Base-by-base conservation (phyloP, 495 filamentous ascomycete genomes). In the Corynascus novoguineensis region DNA sequence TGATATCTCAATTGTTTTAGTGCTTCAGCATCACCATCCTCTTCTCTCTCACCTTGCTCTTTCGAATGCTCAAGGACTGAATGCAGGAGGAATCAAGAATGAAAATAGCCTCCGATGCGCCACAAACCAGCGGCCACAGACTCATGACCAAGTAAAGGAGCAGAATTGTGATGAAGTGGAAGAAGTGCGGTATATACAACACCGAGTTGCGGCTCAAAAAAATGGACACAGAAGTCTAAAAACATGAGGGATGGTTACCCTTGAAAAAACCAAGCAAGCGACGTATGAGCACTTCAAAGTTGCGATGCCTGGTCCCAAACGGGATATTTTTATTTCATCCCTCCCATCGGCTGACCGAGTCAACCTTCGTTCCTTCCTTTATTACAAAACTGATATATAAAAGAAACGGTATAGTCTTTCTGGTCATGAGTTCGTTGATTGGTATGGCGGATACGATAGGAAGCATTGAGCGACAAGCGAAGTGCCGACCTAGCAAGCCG, bases 361-460 rank as follows among this genome's bases (percentile, higher is more conserved):
- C 24, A 47, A 47, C 44, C 44, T 35, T 37, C 48, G 11, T 51
- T 32, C 40, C 40, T 14, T 54, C 51, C 10, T 54, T n/a, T 31
- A 57, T 57, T 57, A 57, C 46, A 57, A 57, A 42, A 50, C 35
- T 57, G 27, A 46, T 51, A 58, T 58, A 51, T 49, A 50, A 25
- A 34, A 47, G 17, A 32, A n/a, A n/a, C 15, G 27, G 21, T 31
- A 28, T 35, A 5, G n/a, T 48, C 25, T 54, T 32, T 19, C 27
- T 10, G 42, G n/a, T 12, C 15, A 21, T 49, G 27, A 38, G 34
- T 37, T n/a, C 34, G 32, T 51, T 19, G 1, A 51, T 4, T 24
- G 29, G n/a, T 24, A 34, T 21, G 24, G 24, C 41, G 11, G 27
- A 45, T 54, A 29, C 35, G 25, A 29, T 29, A 14, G 42, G n/a